A percentile compares a stretch with the other conserved stretches of the same genome.
Evolutionary conservation across 495 filamentous ascomycete genomes (phyloP).

Genomic region (Darksidea phi): DNA sequence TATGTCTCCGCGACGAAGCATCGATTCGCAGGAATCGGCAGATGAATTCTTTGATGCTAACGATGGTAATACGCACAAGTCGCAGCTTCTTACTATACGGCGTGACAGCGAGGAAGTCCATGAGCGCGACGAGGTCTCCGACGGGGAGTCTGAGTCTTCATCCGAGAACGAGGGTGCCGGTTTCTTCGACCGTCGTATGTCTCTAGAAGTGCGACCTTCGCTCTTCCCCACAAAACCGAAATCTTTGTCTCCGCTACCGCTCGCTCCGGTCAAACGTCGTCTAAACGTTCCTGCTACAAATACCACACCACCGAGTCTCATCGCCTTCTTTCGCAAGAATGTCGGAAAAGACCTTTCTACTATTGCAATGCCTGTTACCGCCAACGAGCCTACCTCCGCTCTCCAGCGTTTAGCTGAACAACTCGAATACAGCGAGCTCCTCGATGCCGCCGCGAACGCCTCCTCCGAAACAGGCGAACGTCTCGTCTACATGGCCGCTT

Average conservation of each 20-base stretch:
- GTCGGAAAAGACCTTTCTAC: conserved; percentile 96
- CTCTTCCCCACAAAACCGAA: conserved; percentile 74
- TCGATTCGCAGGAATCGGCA: conserved; percentile 69
- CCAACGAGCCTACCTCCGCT: conserved; percentile 88
- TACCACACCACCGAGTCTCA: conserved; percentile 79
- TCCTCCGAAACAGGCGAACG: conserved; percentile 61
- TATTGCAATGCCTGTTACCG: conserved; percentile 93
- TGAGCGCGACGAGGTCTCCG: conserved; percentile 48
- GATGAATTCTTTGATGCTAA: conserved; percentile 95
- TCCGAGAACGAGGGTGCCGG: conserved; percentile 53
- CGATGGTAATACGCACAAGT: conserved; percentile 59
- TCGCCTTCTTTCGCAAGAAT: conserved; percentile 93
- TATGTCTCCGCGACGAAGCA: conserved; percentile 64
- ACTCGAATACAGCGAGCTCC: conserved; percentile 80
- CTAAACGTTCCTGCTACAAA: conserved; percentile 68
- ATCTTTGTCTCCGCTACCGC: conserved; percentile 73
- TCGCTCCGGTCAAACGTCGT: conserved; percentile 65
- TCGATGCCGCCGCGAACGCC: conserved; percentile 68
- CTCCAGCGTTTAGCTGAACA: conserved; percentile 86
- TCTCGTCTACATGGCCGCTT: conserved; percentile 80
- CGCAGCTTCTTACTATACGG: conserved; percentile 72
- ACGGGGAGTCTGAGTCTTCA: conserved; percentile 61
- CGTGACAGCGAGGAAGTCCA: conserved; percentile 55
- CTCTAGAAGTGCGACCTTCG: conserved; percentile 48
- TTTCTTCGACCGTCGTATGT: conserved; percentile 43